These are phyloP conservation scores for Ascocoryne sarcoides DNA, from an alignment of 2,329 filamentous ascomycete genomes.

Conservation along the genomic window DNA sequence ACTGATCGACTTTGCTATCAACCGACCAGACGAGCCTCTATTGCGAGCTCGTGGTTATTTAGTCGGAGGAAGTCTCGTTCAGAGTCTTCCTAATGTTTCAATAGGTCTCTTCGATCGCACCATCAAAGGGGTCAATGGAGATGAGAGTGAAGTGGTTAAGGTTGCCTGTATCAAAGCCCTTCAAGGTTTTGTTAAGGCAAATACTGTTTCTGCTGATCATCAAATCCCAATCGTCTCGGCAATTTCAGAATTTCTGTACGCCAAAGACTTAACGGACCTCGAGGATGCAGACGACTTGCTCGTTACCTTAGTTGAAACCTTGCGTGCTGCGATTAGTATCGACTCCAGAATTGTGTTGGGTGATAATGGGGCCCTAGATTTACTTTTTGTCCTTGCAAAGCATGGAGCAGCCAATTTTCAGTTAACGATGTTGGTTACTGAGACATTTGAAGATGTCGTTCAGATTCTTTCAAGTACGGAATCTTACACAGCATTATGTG, in stretches of 20 bases:
- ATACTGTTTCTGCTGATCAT: constrained; percentile 41
- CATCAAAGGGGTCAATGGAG: constrained; percentile 64
- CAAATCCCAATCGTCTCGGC: constrained; percentile 54
- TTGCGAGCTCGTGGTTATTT: constrained; percentile 81
- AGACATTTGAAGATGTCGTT: constrained; percentile 86
- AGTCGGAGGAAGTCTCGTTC: constrained; percentile 70
- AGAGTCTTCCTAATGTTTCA: constrained; percentile 53
- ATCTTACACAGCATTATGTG: constrained; percentile 69
- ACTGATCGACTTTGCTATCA: constrained; percentile 70
- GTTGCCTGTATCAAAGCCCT: constrained; percentile 84
- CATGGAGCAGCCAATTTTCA: constrained; percentile 87
- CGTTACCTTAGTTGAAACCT: constrained; percentile 78
- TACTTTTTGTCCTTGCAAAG: constrained; percentile 83
- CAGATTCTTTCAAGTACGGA: constrained; percentile 56
- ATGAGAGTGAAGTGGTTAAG: constrained; percentile 80
- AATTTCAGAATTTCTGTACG: constrained; percentile 64
- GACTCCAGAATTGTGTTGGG: constrained; percentile 68
- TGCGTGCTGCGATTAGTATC: constrained; percentile 74
- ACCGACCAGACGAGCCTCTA: constrained; percentile 60
- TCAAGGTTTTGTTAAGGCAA: constrained; percentile 52
- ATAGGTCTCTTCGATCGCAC: constrained; percentile 61
- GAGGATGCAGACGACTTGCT: constrained; percentile 87
- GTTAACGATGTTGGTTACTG: constrained; percentile 75
- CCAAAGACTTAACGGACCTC: constrained; percentile 74
- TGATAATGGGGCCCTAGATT: constrained; percentile 65